Conservation (phyloP, 1,284 basidiomycete species). For the Puccinia coronata region DNA sequence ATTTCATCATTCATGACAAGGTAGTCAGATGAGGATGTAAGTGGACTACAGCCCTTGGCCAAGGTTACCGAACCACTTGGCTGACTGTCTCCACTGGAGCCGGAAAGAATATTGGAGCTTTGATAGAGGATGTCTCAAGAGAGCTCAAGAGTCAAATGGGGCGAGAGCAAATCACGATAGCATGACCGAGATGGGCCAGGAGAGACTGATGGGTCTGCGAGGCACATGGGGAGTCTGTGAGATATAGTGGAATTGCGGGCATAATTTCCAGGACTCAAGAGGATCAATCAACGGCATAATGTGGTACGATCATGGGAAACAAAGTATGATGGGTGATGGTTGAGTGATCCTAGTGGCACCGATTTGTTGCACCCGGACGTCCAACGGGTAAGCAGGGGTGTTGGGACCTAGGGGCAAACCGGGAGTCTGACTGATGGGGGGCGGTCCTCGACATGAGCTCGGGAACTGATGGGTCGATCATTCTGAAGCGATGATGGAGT, state of each 20-base stretch:
- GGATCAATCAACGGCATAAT: neutral
- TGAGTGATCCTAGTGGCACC: neutral
- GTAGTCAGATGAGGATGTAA: too few relatives aligned
- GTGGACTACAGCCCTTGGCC: too few relatives aligned
- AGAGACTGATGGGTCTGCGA: neutral
- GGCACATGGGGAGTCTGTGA: neutral
- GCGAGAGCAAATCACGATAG: neutral
- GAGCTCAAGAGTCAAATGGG: too few relatives aligned
- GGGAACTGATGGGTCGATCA: neutral
- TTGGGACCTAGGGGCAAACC: neutral
- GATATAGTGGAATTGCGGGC: neutral
- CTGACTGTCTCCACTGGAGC: too few relatives aligned
- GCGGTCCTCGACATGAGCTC: neutral
- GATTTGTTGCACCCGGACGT: neutral
- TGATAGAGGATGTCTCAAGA: too few relatives aligned
- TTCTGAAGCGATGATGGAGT: neutral
- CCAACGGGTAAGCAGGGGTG: neutral
- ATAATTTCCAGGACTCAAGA: neutral
- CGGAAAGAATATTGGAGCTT: too few relatives aligned
- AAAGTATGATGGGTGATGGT: neutral
- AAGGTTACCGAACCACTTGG: too few relatives aligned
- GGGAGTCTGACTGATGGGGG: neutral
- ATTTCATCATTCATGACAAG: too few relatives aligned
- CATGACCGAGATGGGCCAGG: neutral
- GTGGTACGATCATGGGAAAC: slow-evolving; percentile 3